Evolutionary conservation across 495 filamentous ascomycete species (phyloP).

Genomic region (Trichoderma gamsii): DNA sequence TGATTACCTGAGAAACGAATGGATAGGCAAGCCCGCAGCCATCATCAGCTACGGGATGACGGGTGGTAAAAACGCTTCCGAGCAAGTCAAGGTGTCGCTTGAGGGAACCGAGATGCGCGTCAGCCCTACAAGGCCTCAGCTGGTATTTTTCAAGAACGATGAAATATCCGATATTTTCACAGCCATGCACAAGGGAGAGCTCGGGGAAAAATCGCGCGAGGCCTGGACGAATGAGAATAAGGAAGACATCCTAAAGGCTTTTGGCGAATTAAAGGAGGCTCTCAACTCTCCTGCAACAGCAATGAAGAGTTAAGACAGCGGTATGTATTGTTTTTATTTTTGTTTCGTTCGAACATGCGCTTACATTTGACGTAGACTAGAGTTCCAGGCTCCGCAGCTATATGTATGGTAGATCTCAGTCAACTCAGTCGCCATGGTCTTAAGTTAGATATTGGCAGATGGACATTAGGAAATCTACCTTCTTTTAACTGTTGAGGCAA

Average conservation of each 20-base stretch:
- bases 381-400: neutral
- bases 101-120: constrained; percentile 28
- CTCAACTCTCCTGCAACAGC: neutral
- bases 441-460: neutral
- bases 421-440: neutral
- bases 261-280: constrained; percentile 24
- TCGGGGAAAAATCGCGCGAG: constrained; percentile 23
- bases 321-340: neutral
- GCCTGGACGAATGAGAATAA: constrained; percentile 25
- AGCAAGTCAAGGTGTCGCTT: constrained; percentile 30
- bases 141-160: constrained; percentile 24
- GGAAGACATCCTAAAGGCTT: constrained; percentile 23
- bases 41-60: constrained; percentile 51
- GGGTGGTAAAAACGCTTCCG: constrained; percentile 42
- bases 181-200: constrained; percentile 26
- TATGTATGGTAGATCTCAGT: neutral
- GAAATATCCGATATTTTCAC: constrained; percentile 21
- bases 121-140: constrained; percentile 28
- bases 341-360: neutral
- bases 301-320: neutral
- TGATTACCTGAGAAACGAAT: constrained; percentile 55
- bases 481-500: neutral
- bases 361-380: neutral
- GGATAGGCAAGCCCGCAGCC: constrained; percentile 51
- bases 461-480: neutral